These are phyloP conservation scores for Eustoma russellianum DNA, from an alignment of 257 asterid genomes.

Conservation along the genomic window DNA sequence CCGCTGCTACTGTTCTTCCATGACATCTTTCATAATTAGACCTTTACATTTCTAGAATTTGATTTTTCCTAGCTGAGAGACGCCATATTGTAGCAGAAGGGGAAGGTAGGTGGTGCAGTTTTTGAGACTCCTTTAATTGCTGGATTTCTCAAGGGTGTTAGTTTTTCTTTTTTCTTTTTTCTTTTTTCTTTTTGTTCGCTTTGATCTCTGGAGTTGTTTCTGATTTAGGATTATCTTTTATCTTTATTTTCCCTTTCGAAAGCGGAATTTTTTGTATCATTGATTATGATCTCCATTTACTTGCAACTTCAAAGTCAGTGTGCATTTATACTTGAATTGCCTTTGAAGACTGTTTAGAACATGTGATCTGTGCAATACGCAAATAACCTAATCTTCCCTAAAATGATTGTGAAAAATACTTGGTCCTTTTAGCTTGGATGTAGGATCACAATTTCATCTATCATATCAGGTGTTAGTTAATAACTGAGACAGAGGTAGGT, in stretches of 20 bases:
- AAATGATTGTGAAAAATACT: no score
- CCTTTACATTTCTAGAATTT: not conserved
- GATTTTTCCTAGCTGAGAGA: not conserved
- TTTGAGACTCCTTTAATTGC: not conserved
- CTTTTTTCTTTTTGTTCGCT: no score
- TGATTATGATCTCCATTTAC: not conserved
- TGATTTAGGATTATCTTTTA: not conserved
- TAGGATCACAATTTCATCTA: not conserved
- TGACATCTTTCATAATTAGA: no score
- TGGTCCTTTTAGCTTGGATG: no score
- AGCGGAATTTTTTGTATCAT: not conserved
- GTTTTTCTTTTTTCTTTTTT: not conserved
- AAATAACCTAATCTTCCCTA: no score
- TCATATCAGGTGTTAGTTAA: not conserved
- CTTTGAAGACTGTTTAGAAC: not conserved
- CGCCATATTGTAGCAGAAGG: not conserved
- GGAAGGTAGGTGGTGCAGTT: not conserved
- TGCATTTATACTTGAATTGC: not conserved
- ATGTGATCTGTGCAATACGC: no score
- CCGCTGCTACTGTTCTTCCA: not conserved
- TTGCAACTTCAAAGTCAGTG: not conserved
- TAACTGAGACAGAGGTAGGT: not conserved
- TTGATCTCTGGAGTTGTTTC: not conserved
- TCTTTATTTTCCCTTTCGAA: not conserved
- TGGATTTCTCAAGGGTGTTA: not conserved